Conservation (phyloP, 176 grass and related monocot genomes). For the Aechmea fasciata region DNA sequence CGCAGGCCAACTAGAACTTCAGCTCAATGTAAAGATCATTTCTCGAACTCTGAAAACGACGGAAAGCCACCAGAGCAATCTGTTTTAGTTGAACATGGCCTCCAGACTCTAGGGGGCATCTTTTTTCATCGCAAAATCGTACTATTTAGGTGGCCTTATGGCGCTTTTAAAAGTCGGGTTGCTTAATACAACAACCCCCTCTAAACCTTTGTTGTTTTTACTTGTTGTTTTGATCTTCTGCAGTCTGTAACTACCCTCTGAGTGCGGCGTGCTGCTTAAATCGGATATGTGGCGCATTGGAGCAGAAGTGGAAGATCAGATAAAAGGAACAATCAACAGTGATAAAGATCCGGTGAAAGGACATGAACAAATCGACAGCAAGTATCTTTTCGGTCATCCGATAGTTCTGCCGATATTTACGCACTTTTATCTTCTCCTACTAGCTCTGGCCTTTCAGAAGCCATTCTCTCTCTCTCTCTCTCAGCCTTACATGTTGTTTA, state of each 20-base stretch:
- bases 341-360: neutral
- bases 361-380: neutral
- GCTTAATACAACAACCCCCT: too few relatives aligned
- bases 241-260: slow-evolving; percentile 81
- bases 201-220: neutral
- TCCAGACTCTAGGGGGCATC: too few relatives aligned
- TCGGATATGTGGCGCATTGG: slow-evolving; percentile 76
- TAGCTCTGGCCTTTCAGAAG: neutral
- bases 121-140: too few relatives aligned
- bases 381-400: too few relatives aligned
- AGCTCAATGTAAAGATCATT: too few relatives aligned
- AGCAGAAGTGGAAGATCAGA: slow-evolving; percentile 90
- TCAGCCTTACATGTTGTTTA: neutral
- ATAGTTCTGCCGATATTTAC: neutral
- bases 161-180: too few relatives aligned
- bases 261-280: slow-evolving; percentile 95
- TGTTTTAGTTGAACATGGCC: too few relatives aligned
- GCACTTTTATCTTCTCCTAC: too few relatives aligned
- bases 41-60: too few relatives aligned
- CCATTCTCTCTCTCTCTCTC: neutral
- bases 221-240: slow-evolving; percentile 23
- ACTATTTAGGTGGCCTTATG: too few relatives aligned
- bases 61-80: too few relatives aligned
- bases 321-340: slow-evolving; percentile 13
- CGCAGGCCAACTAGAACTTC: too few relatives aligned